Evolutionary conservation across 2,329 filamentous ascomycete species (phyloP), one percentile per base, ranked within the genome.

Genomic region (Aureobasidium subglaciale): DNA sequence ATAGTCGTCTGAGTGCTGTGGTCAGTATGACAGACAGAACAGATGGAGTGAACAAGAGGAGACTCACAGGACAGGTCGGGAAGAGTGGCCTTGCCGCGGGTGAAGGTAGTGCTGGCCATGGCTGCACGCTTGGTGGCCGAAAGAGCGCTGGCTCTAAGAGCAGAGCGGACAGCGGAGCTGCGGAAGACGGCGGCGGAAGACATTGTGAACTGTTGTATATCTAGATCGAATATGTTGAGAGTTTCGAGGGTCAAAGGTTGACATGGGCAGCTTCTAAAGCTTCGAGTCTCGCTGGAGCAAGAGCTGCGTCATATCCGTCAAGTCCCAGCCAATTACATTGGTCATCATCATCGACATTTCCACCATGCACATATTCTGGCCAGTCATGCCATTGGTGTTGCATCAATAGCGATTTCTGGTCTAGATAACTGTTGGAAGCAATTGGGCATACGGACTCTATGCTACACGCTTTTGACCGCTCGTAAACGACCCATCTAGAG

Each of bases 11-110:
- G 48, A 4, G 13, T 22, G 2, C 15, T 7, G 16, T 9, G 22
- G n/a, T 50, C 34, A 50, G 46, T 40, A 9, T 11, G 3, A 15
- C 8, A 6, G 13, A 20, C 8, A 18, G 10, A n/a, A 7, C 11
- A 8, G 16, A 25, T 16, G n/a, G 8, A 18, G 5, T 9, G 9
- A 4, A 29, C 8, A 32, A 38, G 15, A 6, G 15, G 11, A 8
- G 22, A 70, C 81, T 60, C 79, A 89, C 86, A 90, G 65, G 83
- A 70, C 11, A 97, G 85, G 68, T 96, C 91, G 61, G 93, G 93
- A 38, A 99, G 86, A 38, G 91, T 96, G 52, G 88, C 92, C 79
- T 96, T 96, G 75, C 83, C 84, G 67, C 90, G 85, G 64, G 86
- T 80, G 67, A 95, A 95, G 69, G 81, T 87, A 64, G 85, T 86